A percentile compares a stretch with the other conserved stretches of the same genome.
These are phyloP conservation scores for Metschnikowia cerradonensis DNA, from an alignment of 805 yeast species.

Conservation along the genomic window DNA sequence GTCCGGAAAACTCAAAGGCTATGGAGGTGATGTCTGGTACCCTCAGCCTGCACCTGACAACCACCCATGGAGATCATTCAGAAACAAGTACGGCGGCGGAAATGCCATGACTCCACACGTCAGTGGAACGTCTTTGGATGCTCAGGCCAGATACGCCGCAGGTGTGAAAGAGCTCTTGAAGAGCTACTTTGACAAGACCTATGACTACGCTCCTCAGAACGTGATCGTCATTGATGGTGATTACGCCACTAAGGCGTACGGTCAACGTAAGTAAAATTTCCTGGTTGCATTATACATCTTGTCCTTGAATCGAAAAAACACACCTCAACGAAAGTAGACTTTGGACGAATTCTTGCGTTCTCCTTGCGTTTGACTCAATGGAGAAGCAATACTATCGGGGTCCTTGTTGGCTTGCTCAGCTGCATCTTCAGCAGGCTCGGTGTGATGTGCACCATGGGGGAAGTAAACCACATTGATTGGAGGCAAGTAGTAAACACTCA, in stretches of 20 bases:
- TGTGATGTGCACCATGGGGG: slow-evolving; percentile 51
- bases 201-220: slow-evolving; percentile 73
- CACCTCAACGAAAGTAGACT: slow-evolving; percentile 11
- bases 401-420: not conserved
- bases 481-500: slow-evolving; percentile 48
- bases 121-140: slow-evolving; percentile 77
- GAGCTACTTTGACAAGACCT: slow-evolving; percentile 56
- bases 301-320: not conserved
- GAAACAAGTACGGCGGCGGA: slow-evolving; percentile 58
- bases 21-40: slow-evolving; percentile 84
- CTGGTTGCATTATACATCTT: not conserved
- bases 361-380: slow-evolving; percentile 1
- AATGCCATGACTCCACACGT: slow-evolving; percentile 85
- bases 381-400: not conserved
- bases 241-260: slow-evolving; percentile 72
- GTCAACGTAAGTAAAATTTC: slow-evolving; percentile 34
- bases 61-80: slow-evolving; percentile 75
- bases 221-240: slow-evolving; percentile 67
- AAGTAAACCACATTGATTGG: slow-evolving; percentile 54
- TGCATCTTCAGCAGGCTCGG: slow-evolving; percentile 4
- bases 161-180: slow-evolving; percentile 66
- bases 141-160: slow-evolving; percentile 67
- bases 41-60: slow-evolving; percentile 78
- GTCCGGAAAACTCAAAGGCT: slow-evolving; percentile 68
- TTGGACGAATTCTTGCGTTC: slow-evolving; percentile 8